Evolutionary conservation across 352 stramenopile species (phyloP), one percentile per base, ranked within the genome.

Genomic region (Sclerospora graminicola): DNA sequence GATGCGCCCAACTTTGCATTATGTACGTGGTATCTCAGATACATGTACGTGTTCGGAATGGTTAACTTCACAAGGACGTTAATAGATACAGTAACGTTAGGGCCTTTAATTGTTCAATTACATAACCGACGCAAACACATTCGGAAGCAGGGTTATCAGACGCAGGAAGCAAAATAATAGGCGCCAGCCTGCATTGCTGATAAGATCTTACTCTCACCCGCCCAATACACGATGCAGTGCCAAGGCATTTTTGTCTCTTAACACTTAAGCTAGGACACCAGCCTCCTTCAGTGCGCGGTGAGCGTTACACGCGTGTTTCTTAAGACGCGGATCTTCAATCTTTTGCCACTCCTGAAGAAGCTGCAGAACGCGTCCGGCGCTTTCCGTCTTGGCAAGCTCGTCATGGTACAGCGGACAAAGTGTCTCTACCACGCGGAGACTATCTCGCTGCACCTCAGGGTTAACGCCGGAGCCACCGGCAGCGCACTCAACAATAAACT

Each of bases 401-500:
- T 88, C 71, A 31, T 83, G 71, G 51, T 89, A 92, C 54, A 88
- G 48, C 52, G 77, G 69, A 31, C 80, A 89, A 39, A 92, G 68
- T 45, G 65, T 84, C 64, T 88, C 77, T 69, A 92, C 74, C 51
- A 92, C 77, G 63, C 82, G 77, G 48, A 92, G 73, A 64, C 80
- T 89, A 45, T 85, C 77, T 39, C 80, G 75, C 48, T 92, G 80
- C 49, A 88, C 67, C 31, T 92, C 80, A 6, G 75, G 61, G 18
- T 72, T 68, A 15, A 92, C 65, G 40, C 63, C 50, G 5, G 63
- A 55, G 8, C 72, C 77, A 8, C 79, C 79, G 7, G 68, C 75
- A 6, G 80, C 80, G 33, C 67, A 82, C 55, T 82, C 58, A 5
- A 92, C 71, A 48, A 92, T 84, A 48, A 89, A 86, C 53, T 89